Percentiles rank a stretch among this genome's conserved stretches.
phyloP scores from a whole-genome alignment of 305 asterid species.

The Petunia hybrid region DNA sequence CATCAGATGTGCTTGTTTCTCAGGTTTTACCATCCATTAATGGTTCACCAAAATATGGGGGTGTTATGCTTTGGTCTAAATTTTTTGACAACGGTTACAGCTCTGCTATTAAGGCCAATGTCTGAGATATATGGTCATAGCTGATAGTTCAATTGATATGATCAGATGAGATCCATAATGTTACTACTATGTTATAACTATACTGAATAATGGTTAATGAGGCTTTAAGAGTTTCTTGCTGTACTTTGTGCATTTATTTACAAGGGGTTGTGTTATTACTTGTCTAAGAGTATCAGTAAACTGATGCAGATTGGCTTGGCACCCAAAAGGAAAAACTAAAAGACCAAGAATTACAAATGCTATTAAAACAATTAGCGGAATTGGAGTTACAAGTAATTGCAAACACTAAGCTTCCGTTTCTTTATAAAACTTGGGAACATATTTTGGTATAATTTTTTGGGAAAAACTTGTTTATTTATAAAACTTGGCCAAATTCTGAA shows the following conservation, averaged over 20 bases:
- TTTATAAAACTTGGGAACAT: too few relatives aligned
- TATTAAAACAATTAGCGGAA: too few relatives aligned
- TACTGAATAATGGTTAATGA: neutral
- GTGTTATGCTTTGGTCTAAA: constrained; percentile 41
- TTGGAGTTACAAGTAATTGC: too few relatives aligned
- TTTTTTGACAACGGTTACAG: constrained; percentile 34
- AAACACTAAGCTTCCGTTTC: too few relatives aligned
- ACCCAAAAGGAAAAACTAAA: neutral
- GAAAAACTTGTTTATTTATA: too few relatives aligned
- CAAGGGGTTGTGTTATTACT: neutral
- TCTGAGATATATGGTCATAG: neutral
- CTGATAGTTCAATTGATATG: neutral
- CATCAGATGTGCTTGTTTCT: constrained; percentile 31
- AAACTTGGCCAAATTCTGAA: too few relatives aligned
- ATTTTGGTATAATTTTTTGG: too few relatives aligned
- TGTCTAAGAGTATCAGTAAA: neutral
- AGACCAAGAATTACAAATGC: neutral
- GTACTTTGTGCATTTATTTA: neutral
- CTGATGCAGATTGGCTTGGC: neutral
- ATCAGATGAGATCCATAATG: neutral
- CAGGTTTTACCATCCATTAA: constrained; percentile 33
- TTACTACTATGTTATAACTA: neutral
- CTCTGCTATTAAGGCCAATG: constrained; percentile 26
- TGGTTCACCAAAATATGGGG: constrained; percentile 34
- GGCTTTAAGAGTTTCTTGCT: neutral